Evolutionary conservation across 441 rosid genomes (phyloP).

Genomic region (Capsella rubella): DNA sequence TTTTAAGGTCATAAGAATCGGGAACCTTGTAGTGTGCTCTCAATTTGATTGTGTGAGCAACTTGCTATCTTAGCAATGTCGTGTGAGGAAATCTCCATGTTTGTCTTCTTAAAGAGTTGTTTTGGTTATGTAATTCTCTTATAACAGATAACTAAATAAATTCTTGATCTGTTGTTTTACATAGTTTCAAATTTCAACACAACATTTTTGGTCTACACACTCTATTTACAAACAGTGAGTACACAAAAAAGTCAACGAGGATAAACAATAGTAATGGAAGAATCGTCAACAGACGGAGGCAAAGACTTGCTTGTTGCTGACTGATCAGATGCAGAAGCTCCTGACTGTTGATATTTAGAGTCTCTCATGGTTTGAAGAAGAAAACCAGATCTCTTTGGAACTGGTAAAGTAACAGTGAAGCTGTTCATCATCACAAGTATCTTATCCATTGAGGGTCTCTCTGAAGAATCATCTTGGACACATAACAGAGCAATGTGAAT

Average conservation of each 20-base stretch:
- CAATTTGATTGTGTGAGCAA: conserved; percentile 16
- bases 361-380: conserved; percentile 29
- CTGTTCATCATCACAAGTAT: conserved; percentile 63
- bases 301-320: conserved; percentile 45
- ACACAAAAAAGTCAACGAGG: conserved; percentile 46
- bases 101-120: conserved; percentile 4
- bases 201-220: background rate
- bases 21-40: conserved; percentile 8
- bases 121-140: background rate
- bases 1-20: conserved; percentile 15
- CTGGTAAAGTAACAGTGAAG: conserved; percentile 49
- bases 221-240: background rate
- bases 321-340: conserved; percentile 36
- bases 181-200: background rate
- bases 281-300: conserved; percentile 47
- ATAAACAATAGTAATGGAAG: conserved; percentile 46
- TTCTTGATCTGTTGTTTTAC: conserved; percentile 35
- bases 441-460: conserved; percentile 62
- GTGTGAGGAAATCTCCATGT: conserved; percentile 17
- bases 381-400: conserved; percentile 48
- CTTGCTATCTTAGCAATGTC: conserved; percentile 41
- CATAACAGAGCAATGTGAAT: conserved; percentile 68
- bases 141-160: conserved; percentile 14
- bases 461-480: conserved; percentile 57
- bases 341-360: conserved; percentile 18